Base-by-base conservation (phyloP, 345 rosid species). In the Eucalyptus pumila region DNA sequence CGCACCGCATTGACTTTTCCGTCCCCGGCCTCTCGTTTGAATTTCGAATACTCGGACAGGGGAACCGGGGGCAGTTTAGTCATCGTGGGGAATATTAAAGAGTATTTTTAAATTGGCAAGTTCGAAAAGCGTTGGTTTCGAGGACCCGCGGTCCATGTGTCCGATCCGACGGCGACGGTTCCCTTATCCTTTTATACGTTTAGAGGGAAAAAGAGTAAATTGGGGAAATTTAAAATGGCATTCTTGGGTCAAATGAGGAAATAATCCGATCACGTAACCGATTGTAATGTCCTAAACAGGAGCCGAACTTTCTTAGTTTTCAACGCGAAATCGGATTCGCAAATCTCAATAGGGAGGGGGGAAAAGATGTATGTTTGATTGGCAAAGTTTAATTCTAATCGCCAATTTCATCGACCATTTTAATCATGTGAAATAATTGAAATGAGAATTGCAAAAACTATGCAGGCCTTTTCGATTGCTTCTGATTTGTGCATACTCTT, bases 351-450 rank as follows among this genome's bases (percentile, higher is more conserved):
- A 0, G 37, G 76, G 76, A 14, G 21, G 37, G 21, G 76, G 19
- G 2, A 4, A 14, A 65, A n/a, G 76, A 65, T 13, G 76, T 14
- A 4, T 8, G 76, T n/a, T 65, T n/a, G 76, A 65, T n/a, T 8
- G 40, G 6, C 0, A 3, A 8, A 65, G 30, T 8, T 65, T n/a
- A n/a, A 65, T 30, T 65, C 11, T 65, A 65, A 8, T 14, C 5
- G 0, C 10, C 2, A 3, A 52, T 52, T 1, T 3, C 0, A 62
- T 62, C 1, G 0, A 62, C 4, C 9, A 13, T 30, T 15, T 30
- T n/a, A 4, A 14, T 65, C 19, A 60, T 12, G 27, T 56, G 62
- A 4, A 23, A 56, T 17, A 56, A 56, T 56, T 24, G 30, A 9
- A 23, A 56, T 56, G 62, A 56, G 24, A 52, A 52, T 52, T 52